Base-by-base conservation (phyloP, 139 green algal species). In the Coelastrella sp. region DNA sequence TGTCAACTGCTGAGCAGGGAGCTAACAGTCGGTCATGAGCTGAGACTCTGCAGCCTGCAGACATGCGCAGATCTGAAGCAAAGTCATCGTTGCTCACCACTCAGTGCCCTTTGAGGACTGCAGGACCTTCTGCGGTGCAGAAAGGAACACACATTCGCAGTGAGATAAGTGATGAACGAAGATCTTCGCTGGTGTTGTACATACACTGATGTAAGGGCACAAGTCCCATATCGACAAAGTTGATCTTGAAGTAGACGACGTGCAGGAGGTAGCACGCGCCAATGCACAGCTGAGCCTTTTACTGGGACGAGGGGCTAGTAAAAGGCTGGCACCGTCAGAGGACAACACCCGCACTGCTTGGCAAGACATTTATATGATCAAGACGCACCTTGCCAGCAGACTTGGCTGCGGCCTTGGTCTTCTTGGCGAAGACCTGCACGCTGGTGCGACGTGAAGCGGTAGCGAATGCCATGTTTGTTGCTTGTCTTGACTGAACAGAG, bases 381-480 rank as follows among this genome's bases (percentile, higher is more conserved):
- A 9, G 17, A 65, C 82, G 24, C 25, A 78, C 82, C 82, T 87
- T 87, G 25, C 17, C 82, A 58, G 61, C 6, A 20, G 35, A 12
- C 84, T 90, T 90, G 74, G 74, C 65, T 8, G n/a, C 49, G 57
- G 25, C 72, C 56, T 35, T 78, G 60, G 24, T 78, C 74, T 85
- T 84, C 74, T 85, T 84, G 86, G 86, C 86, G 57, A 73, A 63
- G 15, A 90, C 74, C 59, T 61, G 59, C 74, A 85, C 75, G 56
- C 61, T 78, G 86, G 74, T 65, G 58, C 24, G 24, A 57, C 86
- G 74, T 24, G 57, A 74, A 61, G 84, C 84, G n/a, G 75, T 73
- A 25, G 84, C 57, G 84, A 89, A 89, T 35, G 84, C 84, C 84
- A 89, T 89, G 58, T 74, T 82, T 22, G 17, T 25, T 22, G 27